Evolutionary conservation across 352 stramenopile genomes (phyloP).

Genomic region (Pythium aquatile): DNA sequence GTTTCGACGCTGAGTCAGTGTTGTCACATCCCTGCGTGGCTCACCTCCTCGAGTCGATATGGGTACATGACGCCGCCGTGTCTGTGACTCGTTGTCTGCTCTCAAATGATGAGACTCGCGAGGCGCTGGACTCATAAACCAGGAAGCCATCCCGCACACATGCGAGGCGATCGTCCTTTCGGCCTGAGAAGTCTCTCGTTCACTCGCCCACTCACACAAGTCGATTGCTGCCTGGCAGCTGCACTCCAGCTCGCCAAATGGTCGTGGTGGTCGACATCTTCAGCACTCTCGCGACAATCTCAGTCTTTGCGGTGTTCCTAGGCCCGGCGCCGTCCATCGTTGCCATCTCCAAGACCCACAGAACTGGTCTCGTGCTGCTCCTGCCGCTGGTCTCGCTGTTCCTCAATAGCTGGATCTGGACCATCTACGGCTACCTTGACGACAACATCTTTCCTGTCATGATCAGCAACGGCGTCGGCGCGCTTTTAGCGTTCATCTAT

Average conservation of each 20-base stretch:
- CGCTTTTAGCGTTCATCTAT: conserved; percentile 39
- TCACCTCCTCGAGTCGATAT: too few relatives aligned
- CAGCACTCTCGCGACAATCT: conserved; percentile 30
- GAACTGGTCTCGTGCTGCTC: conserved; percentile 39
- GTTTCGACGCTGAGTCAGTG: too few relatives aligned
- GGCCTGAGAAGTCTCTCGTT: too few relatives aligned
- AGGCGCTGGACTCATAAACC: too few relatives aligned
- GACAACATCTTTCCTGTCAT: conserved; percentile 46
- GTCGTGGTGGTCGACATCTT: conserved; percentile 17
- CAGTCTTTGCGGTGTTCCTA: conserved; percentile 32
- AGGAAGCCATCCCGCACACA: too few relatives aligned
- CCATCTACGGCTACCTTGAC: conserved; percentile 44
- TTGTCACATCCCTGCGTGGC: too few relatives aligned
- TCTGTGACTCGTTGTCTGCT: too few relatives aligned
- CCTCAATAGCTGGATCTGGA: conserved; percentile 27
- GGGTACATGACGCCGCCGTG: too few relatives aligned
- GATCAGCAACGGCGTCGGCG: conserved; percentile 36
- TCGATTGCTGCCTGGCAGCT: neutral
- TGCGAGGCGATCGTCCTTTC: too few relatives aligned
- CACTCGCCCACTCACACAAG: too few relatives aligned
- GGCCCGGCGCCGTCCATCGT: conserved; percentile 36
- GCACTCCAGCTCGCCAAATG: conserved; percentile 1
- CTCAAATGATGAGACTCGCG: too few relatives aligned
- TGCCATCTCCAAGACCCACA: conserved; percentile 30
- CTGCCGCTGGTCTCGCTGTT: conserved; percentile 45